Base-by-base conservation (phyloP, 2,329 filamentous ascomycete genomes). In the Fusarium coffeatum region DNA sequence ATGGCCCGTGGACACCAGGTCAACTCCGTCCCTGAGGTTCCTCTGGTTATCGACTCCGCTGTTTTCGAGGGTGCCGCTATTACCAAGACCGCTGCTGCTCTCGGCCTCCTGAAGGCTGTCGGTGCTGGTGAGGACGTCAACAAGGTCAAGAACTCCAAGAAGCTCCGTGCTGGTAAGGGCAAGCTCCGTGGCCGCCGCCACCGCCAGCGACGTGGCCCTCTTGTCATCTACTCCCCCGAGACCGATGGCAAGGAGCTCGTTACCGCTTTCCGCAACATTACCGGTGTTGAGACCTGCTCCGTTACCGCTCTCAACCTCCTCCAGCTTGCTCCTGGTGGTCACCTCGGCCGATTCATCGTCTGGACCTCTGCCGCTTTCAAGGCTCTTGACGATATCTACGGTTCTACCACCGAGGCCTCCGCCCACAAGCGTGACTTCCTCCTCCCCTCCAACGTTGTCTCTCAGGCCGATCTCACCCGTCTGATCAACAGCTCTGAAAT, bases 401-500 rank as follows among this genome's bases (percentile, higher is more conserved):
- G 95, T 83, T 91, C 92, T 82, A 97, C 94, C 82, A 96, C 93
- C 80, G 87, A 90, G 83, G 89, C 95, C 76, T 95, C 94, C 50
- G 91, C 92, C 73, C 91, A 97, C 81, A 99, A 99, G 94, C 97
- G 96, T 88, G 95, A 99, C 89, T 99, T 96, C 92, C 89, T 97
- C 80, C 91, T 99, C 76, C 96, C 96, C 74, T 92, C 92, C 80
- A 94, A 95, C 87, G 84, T 97, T 77, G 93, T 99, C 82, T 89
- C 92, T 80, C 95, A 99, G 89, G 90, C 96, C 81, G 96, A 99
- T 81, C 91, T 99, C 78, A 90, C 90, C 86, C 96, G 97, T 85
- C 90, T 99, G 81, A 99, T 99, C 92, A 99, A 99, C 93, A 95
- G 92, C 80, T 94, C 93, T 80, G 96, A 99, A 88, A 92, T 98